Conservation (phyloP, 2,329 filamentous ascomycete species). For the Xylariales sp. region DNA sequence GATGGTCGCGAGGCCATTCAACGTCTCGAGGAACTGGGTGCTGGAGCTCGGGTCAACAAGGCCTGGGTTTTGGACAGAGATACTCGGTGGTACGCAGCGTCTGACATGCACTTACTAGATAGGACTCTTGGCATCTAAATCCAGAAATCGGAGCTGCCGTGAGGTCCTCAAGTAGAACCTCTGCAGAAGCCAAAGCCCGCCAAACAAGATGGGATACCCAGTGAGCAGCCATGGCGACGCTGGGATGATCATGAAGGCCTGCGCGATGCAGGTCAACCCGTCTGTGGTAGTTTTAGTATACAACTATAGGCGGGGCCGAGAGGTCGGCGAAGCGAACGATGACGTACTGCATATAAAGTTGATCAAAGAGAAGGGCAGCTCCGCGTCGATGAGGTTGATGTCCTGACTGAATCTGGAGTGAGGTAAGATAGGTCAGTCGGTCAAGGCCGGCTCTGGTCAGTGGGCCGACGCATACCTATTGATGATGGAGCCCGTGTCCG, state of each 20-base stretch:
- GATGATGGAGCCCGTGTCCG: slow-evolving; percentile 6
- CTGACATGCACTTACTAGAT: slow-evolving; percentile 24
- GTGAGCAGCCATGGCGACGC: slow-evolving; percentile 9
- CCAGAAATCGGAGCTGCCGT: slow-evolving; percentile 39
- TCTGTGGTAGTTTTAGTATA: slow-evolving; percentile 19
- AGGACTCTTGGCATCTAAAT: slow-evolving; percentile 38
- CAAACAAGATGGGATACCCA: slow-evolving; percentile 10
- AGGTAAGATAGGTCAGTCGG: not conserved
- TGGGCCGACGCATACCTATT: slow-evolving; percentile 28
- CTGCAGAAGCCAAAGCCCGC: slow-evolving; percentile 35
- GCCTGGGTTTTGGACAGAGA: no score
- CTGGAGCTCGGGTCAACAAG: not conserved
- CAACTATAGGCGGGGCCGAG: not conserved
- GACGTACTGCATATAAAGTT: slow-evolving; percentile 5
- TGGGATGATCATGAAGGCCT: slow-evolving; percentile 8
- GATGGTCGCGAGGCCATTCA: slow-evolving; percentile 38
- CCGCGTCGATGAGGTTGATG: slow-evolving; percentile 5
- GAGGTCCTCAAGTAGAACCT: slow-evolving; percentile 43
- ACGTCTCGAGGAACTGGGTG: slow-evolving; percentile 38
- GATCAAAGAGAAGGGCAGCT: slow-evolving; percentile 4
- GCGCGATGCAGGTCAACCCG: slow-evolving; percentile 26
- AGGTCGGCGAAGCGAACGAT: not conserved
- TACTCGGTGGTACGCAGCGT: not conserved
- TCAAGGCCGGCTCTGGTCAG: slow-evolving; percentile 2
- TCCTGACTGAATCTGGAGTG: slow-evolving; percentile 16